Evolutionary conservation across 1,284 basidiomycete genomes (phyloP).

Genomic region (Ustilago shanxiensis): DNA sequence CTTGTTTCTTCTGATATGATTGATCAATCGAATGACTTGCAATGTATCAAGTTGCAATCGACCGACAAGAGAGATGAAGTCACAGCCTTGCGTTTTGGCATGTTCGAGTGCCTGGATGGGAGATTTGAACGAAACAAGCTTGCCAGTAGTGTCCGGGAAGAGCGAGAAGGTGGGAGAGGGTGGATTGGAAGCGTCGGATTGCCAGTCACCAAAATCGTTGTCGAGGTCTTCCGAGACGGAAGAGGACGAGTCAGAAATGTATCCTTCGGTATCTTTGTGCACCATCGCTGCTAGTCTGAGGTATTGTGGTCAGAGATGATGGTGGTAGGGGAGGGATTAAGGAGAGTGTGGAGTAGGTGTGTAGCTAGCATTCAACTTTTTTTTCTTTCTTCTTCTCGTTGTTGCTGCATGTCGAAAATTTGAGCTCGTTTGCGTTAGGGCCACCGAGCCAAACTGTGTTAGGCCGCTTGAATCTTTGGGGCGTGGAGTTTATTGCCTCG

Average conservation of each 20-base stretch:
- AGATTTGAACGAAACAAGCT: conserved; percentile 35
- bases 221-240: conserved; percentile 39
- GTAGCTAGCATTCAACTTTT: not conserved
- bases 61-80: conserved; percentile 52
- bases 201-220: conserved; percentile 55
- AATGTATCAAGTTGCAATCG: conserved; percentile 58
- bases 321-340: not conserved
- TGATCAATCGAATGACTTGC: conserved; percentile 66
- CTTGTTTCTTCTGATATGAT: conserved; percentile 55
- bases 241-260: conserved; percentile 26
- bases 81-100: conserved; percentile 55
- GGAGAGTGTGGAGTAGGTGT: conserved; percentile 9
- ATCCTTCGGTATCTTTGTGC: conserved; percentile 43
- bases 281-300: conserved; percentile 25
- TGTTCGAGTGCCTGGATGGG: conserved; percentile 56
- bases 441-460: not conserved
- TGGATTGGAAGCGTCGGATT: conserved; percentile 30
- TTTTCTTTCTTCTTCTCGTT: conserved; percentile 10
- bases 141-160: conserved; percentile 19
- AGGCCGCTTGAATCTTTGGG: not conserved
- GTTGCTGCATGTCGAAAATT: conserved; percentile 3
- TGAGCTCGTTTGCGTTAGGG: not conserved
- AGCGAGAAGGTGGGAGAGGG: conserved; percentile 28
- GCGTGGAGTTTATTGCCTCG: too few relatives aligned
- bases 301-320: not conserved